phyloP scores from a whole-genome alignment of 1,284 basidiomycete species.

The Apiotrichum montevideense region DNA sequence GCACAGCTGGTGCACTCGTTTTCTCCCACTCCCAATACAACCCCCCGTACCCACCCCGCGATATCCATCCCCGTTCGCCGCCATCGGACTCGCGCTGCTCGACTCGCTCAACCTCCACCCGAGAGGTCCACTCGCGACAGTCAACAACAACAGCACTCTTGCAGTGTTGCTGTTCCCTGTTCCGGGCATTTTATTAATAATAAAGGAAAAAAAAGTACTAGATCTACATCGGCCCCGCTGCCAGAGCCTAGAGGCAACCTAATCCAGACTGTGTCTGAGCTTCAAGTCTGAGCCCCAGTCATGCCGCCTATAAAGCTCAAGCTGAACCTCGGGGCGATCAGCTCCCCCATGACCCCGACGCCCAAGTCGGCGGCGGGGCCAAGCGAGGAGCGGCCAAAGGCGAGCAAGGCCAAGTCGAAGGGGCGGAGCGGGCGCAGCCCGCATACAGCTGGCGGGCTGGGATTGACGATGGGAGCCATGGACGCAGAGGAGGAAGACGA shows the following conservation, averaged over 20 bases:
- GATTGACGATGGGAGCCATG: not conserved
- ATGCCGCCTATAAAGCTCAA: constrained; percentile 38
- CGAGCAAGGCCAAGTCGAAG: not conserved
- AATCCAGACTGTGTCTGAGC: too few relatives aligned
- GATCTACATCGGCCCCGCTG: not conserved
- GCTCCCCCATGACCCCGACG: not conserved
- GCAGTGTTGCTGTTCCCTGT: constrained; percentile 25
- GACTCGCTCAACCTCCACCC: constrained; percentile 37
- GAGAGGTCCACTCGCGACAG: constrained; percentile 32
- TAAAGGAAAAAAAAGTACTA: too few relatives aligned
- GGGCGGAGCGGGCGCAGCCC: not conserved
- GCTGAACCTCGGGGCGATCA: constrained; percentile 22
- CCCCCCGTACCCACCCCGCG: too few relatives aligned
- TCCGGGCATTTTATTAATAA: constrained; percentile 45
- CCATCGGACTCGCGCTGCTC: too few relatives aligned
- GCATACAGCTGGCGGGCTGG: not conserved
- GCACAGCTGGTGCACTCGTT: too few relatives aligned
- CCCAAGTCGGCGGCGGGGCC: not conserved
- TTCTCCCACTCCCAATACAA: too few relatives aligned
- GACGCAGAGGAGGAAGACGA: not conserved
- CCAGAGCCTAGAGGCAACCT: too few relatives aligned
- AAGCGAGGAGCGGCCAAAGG: not conserved
- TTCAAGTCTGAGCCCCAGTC: constrained; percentile 45
- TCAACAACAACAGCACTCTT: not conserved
- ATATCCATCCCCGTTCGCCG: too few relatives aligned